Base-by-base conservation (phyloP, 495 filamentous ascomycete species). In the Penicillium goetzii region DNA sequence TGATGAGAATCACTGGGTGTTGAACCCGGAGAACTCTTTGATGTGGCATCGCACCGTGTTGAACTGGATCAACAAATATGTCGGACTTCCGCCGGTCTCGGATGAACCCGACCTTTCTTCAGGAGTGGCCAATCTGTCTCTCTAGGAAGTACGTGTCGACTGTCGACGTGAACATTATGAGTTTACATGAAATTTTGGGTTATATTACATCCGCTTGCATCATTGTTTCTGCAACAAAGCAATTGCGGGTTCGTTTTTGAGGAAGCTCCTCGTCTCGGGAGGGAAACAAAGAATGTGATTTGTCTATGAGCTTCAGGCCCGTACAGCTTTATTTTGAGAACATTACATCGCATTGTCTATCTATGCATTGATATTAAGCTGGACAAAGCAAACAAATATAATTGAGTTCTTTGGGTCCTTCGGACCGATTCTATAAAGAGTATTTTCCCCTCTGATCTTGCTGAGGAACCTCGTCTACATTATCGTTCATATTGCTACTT, bases 31-130 rank as follows among this genome's bases (percentile, higher is more conserved):
- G 73, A 98, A 97, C 72, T 89, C 87, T 10, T 77, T 97, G 25
- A 80, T 95, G 47, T 98, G 94, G 94, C 92, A 97, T 72, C 85
- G 82, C n/a, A 90, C 90, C 40, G 92, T 97, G 11, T 65, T 97
- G 36, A 88, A 88, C 53, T 98, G 88, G 88, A 94, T 97, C 62
- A 97, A 97, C 76, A 90, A 90, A 73, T 88, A 88, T 68, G 86
- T 85, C 3, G 92, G 90, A 7, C 68, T 84, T 47, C 74, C 82
- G 3, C 68, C 75, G 3, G 49, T 75, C 3, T 61, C 71, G 19
- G 71, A 74, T 38, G 60, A 70, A 28, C 65, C 71, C 4, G 66
- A 71, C n/a, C 51, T 73, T 6, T 59, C 66, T 2, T 36, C 47
- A 30, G 54, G 55, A 9, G 57, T 76, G 49, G 66, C 59, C 21